These are phyloP conservation scores for Artomyces pyxidatus DNA, from an alignment of 768 basidiomycete species.

Conservation along the genomic window DNA sequence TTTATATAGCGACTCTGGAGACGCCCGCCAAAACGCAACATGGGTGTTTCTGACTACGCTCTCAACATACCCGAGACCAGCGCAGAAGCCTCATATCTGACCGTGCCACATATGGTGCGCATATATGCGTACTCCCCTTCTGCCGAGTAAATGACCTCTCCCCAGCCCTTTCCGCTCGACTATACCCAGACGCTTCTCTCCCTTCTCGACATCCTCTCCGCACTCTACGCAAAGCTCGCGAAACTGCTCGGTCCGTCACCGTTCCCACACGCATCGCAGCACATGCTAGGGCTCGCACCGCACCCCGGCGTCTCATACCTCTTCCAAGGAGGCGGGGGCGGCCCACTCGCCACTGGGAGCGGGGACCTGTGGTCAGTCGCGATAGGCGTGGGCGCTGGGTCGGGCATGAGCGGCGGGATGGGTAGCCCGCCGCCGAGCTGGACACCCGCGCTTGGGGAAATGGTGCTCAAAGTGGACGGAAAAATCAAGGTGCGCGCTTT, in stretches of 20 bases:
- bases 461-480: slow-evolving; percentile 71
- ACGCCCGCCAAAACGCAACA: slow-evolving; percentile 46
- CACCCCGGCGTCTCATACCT: slow-evolving; percentile 81
- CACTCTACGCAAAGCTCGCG: slow-evolving; percentile 82
- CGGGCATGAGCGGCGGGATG: slow-evolving; percentile 24
- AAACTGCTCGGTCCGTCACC: slow-evolving; percentile 79
- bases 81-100: slow-evolving; percentile 64
- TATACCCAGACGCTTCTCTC: slow-evolving; percentile 87
- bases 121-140: slow-evolving; percentile 4
- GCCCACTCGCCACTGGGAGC: slow-evolving; percentile 32
- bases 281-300: slow-evolving; percentile 70
- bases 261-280: slow-evolving; percentile 58
- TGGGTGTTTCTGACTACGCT: slow-evolving; percentile 51
- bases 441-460: slow-evolving; percentile 59
- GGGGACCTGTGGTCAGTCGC: slow-evolving; percentile 69
- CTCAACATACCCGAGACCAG: slow-evolving; percentile 51
- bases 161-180: slow-evolving; percentile 80
- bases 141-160: neutral
- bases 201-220: slow-evolving; percentile 81
- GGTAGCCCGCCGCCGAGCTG: slow-evolving; percentile 52
- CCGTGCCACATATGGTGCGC: slow-evolving; percentile 69
- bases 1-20: slow-evolving; percentile 46
- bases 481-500: slow-evolving; percentile 61
- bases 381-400: slow-evolving; percentile 23
- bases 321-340: slow-evolving; percentile 42